Conservation (phyloP, 176 grass and related monocot species). For the Aegilops bicornis region DNA sequence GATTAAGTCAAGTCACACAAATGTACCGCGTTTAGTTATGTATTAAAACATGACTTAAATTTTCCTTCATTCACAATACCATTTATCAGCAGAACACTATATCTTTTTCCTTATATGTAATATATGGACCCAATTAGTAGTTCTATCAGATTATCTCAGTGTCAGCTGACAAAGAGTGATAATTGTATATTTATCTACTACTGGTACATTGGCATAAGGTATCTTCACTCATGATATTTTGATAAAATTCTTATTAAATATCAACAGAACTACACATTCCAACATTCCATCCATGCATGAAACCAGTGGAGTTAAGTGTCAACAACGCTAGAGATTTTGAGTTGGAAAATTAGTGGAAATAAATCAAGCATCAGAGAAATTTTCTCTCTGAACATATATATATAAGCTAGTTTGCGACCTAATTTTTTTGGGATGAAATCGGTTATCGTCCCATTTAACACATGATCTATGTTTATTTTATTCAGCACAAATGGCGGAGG, state of each 20-base stretch:
- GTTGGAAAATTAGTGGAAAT: not conserved
- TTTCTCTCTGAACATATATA: not conserved
- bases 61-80: not conserved
- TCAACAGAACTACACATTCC: not conserved
- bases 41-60: not conserved
- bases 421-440: not conserved
- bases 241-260: not conserved
- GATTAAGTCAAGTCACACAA: not conserved
- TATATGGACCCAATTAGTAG: not conserved
- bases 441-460: not conserved
- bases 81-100: not conserved
- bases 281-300: not conserved
- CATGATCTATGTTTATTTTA: not conserved
- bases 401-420: not conserved
- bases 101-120: not conserved
- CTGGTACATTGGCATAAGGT: not conserved
- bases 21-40: not conserved
- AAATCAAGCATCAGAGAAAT: not conserved
- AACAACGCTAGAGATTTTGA: not conserved
- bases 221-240: not conserved
- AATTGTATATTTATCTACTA: not conserved
- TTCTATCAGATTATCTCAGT: not conserved
- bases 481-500: conserved; percentile 25
- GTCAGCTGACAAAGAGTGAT: not conserved
- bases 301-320: not conserved